Conservation (phyloP, 495 filamentous ascomycete genomes). For the Aspergillus asperescens region DNA sequence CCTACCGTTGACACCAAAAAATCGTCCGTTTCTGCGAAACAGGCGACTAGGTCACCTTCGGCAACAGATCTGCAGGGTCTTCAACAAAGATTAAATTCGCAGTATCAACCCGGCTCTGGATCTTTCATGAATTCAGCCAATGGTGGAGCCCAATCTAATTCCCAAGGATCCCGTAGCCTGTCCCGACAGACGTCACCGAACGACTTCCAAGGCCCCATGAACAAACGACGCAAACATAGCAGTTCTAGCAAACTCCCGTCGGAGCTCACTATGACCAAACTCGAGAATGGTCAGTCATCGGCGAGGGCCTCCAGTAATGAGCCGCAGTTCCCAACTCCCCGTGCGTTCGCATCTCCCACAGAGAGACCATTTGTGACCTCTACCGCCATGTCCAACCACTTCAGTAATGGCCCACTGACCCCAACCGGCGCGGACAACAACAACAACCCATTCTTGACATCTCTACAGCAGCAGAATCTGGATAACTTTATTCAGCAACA, state of each 20-base stretch:
- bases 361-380: conserved; percentile 46
- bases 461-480: conserved; percentile 46
- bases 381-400: conserved; percentile 45
- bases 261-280: conserved; percentile 71
- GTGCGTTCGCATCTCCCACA: conserved; percentile 40
- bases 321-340: conserved; percentile 37
- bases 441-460: conserved; percentile 48
- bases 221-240: conserved; percentile 73
- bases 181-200: conserved; percentile 69
- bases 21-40: conserved; percentile 24
- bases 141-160: conserved; percentile 37
- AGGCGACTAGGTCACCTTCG: conserved; percentile 30
- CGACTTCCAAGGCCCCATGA: conserved; percentile 52
- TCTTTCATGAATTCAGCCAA: conserved; percentile 34
- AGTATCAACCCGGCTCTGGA: conserved; percentile 36
- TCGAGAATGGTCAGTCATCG: conserved; percentile 52
- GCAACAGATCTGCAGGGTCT: conserved; percentile 51
- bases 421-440: conserved; percentile 54
- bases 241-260: conserved; percentile 60
- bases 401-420: conserved; percentile 57
- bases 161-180: conserved; percentile 56
- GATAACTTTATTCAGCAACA: conserved; percentile 53
- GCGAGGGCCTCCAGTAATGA: conserved; percentile 22
- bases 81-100: conserved; percentile 45
- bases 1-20: conserved; percentile 29